Evolutionary conservation across 305 asterid species (phyloP), one percentile per base, ranked within the genome.

Genomic region (Fraxinus baroniana): DNA sequence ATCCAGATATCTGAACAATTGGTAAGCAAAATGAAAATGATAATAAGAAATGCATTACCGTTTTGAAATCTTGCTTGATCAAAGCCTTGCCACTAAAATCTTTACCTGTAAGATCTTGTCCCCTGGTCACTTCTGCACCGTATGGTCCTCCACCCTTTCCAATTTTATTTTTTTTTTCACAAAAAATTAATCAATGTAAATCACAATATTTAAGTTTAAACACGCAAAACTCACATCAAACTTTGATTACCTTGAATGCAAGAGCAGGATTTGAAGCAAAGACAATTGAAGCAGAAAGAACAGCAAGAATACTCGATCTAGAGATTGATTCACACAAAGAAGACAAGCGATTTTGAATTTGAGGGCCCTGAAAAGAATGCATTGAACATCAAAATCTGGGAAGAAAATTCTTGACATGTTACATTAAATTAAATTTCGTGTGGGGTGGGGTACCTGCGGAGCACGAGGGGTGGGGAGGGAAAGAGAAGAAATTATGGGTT

Each of bases 61-160:
- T 94, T 89, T 95, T 95, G 87, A 95, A 95, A 87, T 95, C 99
- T 87, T 95, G 99, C 89, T 84, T 92, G 89, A 92, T 90, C 84
- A 94, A 90, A 36, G 90, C 89, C 88, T 89, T 89, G 62, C 99
- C 99, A 87, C 98, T 94, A 77, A 95, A 95, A 88, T 95, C 97
- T 76, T 88, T 94, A 72, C 94, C 99, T 32, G 90, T 78, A 36
- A 95, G 97, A 88, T 95, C 99, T 84, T 95, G 99, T 22, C 99
- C 99, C 71, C 99, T 89, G 13, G 99, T 95, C 24, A 95, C 99
- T 84, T 84, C 99, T 79, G 93, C 77, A 72, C 99, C 99, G 81
- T 95, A 95, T 35, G 99, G 98, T 52, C 99, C 99, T 84, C 99
- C 98, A 2, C 99, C 99, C 95, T 94, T 87, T 84, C 17, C 5